A percentile compares a stretch with the other conserved stretches of the same genome.
phyloP scores from a whole-genome alignment of 805 yeast species.

The Metschnikowia arizonensis region DNA sequence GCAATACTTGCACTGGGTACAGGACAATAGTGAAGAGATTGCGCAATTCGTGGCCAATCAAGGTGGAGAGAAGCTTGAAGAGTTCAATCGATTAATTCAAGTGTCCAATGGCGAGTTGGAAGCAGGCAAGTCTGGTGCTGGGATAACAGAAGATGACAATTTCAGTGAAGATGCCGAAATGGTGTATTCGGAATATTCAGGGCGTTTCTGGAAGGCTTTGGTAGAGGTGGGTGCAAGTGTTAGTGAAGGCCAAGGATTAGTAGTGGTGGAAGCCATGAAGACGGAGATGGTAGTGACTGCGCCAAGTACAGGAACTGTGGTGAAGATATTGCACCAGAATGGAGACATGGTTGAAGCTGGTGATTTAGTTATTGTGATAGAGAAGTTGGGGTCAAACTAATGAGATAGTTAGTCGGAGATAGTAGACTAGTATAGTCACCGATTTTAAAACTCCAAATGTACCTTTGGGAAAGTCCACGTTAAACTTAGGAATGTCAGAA shows the following conservation, averaged over 20 bases:
- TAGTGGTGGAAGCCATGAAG: slow-evolving; percentile 97
- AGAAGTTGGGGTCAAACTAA: no score
- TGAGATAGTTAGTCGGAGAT: no score
- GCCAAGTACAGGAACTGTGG: slow-evolving; percentile 64
- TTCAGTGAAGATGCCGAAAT: slow-evolving; percentile 76
- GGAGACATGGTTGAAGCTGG: slow-evolving; percentile 98
- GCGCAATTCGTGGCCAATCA: slow-evolving; percentile 62
- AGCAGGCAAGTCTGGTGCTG: slow-evolving; percentile 43
- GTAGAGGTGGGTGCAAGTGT: slow-evolving; percentile 77
- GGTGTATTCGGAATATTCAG: slow-evolving; percentile 94
- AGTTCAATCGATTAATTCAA: slow-evolving; percentile 80
- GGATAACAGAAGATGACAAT: slow-evolving; percentile 44
- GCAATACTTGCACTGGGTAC: slow-evolving; percentile 74
- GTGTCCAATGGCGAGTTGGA: slow-evolving; percentile 72
- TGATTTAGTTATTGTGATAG: slow-evolving; percentile 83
- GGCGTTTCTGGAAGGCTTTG: slow-evolving; percentile 92
- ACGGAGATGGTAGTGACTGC: slow-evolving; percentile 91
- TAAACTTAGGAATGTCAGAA: no score
- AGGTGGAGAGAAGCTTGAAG: slow-evolving; percentile 78
- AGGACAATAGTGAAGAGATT: slow-evolving; percentile 67
- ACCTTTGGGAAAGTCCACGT: no score
- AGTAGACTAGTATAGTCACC: no score
- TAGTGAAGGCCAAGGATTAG: slow-evolving; percentile 67
- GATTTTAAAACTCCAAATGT: no score
- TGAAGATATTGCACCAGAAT: slow-evolving; percentile 68